Conservation (phyloP, 306 rosid species). For the Luffa acutangula region DNA sequence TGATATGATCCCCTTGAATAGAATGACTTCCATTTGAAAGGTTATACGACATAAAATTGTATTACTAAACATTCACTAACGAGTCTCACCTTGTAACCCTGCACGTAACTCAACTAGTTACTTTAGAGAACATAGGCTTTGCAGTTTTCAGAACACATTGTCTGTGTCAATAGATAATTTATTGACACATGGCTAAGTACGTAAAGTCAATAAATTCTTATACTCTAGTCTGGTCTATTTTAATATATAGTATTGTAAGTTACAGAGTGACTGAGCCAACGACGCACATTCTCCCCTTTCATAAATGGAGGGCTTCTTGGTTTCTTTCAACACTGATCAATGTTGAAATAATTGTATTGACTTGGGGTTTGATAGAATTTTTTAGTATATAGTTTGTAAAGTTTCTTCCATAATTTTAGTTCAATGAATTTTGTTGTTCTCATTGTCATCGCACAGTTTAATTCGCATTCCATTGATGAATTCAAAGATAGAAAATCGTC, state of each 20-base stretch:
- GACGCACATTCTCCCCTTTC: neutral
- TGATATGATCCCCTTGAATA: conserved; percentile 42
- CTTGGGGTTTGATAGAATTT: neutral
- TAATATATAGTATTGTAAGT: neutral
- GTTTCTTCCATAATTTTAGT: no score
- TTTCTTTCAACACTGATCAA: neutral
- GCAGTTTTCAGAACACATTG: neutral
- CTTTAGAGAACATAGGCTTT: neutral
- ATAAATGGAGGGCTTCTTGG: neutral
- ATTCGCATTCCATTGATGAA: no score
- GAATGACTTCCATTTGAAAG: conserved; percentile 36
- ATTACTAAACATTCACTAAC: neutral
- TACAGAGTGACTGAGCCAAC: neutral
- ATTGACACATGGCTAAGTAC: neutral
- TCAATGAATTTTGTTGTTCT: no score
- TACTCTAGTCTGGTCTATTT: neutral
- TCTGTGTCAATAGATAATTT: neutral
- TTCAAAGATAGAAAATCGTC: no score
- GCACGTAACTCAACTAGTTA: neutral
- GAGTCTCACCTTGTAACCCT: neutral
- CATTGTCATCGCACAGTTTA: no score
- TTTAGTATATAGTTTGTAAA: no score
- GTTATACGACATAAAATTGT: neutral
- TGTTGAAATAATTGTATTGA: neutral
- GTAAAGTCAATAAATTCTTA: neutral